These are phyloP conservation scores for Decorospora gaudefroyi DNA, from an alignment of 2,329 filamentous ascomycete genomes.

Conservation along the genomic window DNA sequence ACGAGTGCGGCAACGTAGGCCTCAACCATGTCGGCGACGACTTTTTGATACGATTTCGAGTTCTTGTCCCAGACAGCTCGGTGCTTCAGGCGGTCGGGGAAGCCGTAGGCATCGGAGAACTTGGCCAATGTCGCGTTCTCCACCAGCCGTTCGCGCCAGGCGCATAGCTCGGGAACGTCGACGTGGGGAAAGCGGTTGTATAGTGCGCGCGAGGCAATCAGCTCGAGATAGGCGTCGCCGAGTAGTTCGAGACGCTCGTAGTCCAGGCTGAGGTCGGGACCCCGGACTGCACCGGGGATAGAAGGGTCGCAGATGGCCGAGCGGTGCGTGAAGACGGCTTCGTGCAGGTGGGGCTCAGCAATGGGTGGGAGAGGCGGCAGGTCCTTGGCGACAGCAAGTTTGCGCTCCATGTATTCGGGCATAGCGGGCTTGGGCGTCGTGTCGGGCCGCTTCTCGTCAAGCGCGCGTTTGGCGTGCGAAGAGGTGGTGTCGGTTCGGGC, in stretches of 20 bases:
- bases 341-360: slow-evolving; percentile 62
- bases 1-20: slow-evolving; percentile 83
- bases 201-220: slow-evolving; percentile 75
- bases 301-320: slow-evolving; percentile 30
- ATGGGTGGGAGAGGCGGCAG: slow-evolving; percentile 66
- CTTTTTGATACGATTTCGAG: slow-evolving; percentile 61
- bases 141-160: slow-evolving; percentile 76
- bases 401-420: slow-evolving; percentile 36
- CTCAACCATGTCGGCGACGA: slow-evolving; percentile 86
- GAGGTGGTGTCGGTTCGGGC: slow-evolving; percentile 45
- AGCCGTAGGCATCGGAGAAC: slow-evolving; percentile 71
- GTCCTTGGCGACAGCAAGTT: slow-evolving; percentile 37
- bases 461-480: slow-evolving; percentile 57
- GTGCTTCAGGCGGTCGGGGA: slow-evolving; percentile 67
- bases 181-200: slow-evolving; percentile 70
- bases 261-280: slow-evolving; percentile 40
- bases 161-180: slow-evolving; percentile 69
- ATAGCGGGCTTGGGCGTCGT: slow-evolving; percentile 25
- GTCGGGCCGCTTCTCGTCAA: slow-evolving; percentile 37
- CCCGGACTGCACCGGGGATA: slow-evolving; percentile 19
- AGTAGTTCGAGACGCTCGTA: slow-evolving; percentile 90
- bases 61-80: slow-evolving; percentile 38
- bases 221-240: slow-evolving; percentile 82
- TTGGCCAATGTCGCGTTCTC: slow-evolving; percentile 76
- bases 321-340: slow-evolving; percentile 68